Conservation (phyloP, 1,139 yeast genomes). For the Saccharomyces hybrid region DNA sequence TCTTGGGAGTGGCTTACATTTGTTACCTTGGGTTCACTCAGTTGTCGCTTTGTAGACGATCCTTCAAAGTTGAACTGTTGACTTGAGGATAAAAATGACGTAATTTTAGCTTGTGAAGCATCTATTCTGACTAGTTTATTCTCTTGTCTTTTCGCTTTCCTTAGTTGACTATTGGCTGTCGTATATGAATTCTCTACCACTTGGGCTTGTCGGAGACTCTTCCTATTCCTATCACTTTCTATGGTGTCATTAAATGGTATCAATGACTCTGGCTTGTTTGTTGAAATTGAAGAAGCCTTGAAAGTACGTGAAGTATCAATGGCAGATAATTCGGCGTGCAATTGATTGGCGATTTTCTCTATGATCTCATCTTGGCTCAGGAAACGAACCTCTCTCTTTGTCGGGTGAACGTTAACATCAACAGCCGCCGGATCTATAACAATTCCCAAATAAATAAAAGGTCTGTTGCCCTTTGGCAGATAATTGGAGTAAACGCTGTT, state of each 20-base stretch:
- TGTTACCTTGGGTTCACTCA: background rate
- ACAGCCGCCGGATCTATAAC: constrained; percentile 59
- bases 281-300: constrained; percentile 47
- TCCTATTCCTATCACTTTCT: background rate
- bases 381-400: constrained; percentile 87
- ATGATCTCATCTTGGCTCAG: constrained; percentile 81
- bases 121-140: constrained; percentile 71
- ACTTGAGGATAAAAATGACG: constrained; percentile 35
- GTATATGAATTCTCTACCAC: background rate
- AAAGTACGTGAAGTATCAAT: constrained; percentile 66
- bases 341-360: constrained; percentile 44
- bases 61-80: constrained; percentile 8
- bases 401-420: constrained; percentile 95
- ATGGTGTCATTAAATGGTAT: background rate
- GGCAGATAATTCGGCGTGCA: constrained; percentile 48
- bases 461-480: constrained; percentile 72
- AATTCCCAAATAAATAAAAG: constrained; percentile 70
- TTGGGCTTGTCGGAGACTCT: constrained; percentile 2
- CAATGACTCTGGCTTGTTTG: constrained; percentile 7
- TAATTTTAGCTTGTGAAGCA: constrained; percentile 53
- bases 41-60: background rate
- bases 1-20: background rate
- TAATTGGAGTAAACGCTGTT: constrained; percentile 55
- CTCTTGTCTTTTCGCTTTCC: constrained; percentile 39
- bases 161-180: background rate